Conservation (phyloP, 352 stramenopile species). For the Phytopythium helicoides region DNA sequence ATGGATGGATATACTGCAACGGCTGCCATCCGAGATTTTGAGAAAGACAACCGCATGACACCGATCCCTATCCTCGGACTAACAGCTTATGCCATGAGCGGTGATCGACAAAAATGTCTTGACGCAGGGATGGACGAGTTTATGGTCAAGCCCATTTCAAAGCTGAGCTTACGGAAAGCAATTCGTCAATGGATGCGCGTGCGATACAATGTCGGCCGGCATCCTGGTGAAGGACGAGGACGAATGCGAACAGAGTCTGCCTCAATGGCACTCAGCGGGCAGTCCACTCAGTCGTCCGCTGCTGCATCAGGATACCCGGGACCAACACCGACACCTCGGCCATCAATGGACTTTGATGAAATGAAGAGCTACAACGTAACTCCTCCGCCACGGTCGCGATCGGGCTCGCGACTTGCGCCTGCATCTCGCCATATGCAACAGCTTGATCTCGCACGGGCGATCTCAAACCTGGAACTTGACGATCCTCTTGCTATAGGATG, state of each 20-base stretch:
- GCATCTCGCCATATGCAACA: conserved; percentile 78
- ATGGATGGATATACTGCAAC: conserved; percentile 82
- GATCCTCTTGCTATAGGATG: conserved; percentile 69
- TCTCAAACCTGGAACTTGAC: conserved; percentile 77
- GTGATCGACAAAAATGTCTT: conserved; percentile 72
- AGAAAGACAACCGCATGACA: conserved; percentile 52
- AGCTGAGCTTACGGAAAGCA: conserved; percentile 53
- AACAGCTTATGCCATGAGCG: conserved; percentile 74
- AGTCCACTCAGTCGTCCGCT: background rate
- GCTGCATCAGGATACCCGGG: conserved; percentile 17
- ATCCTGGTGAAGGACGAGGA: conserved; percentile 4
- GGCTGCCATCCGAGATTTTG: conserved; percentile 55
- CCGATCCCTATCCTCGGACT: conserved; percentile 67
- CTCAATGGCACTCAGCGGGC: background rate
- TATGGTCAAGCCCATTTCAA: conserved; percentile 78
- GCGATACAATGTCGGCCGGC: conserved; percentile 42
- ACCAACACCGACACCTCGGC: conserved; percentile 27
- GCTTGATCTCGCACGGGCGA: conserved; percentile 67
- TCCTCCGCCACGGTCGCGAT: conserved; percentile 6
- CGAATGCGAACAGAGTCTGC: conserved; percentile 4
- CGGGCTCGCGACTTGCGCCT: conserved; percentile 33
- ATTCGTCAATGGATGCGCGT: conserved; percentile 70
- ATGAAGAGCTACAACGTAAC: conserved; percentile 16
- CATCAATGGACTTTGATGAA: conserved; percentile 27
- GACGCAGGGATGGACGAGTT: conserved; percentile 74